These are phyloP conservation scores for Cantharellus anzutake DNA, from an alignment of 768 basidiomycete species.

Conservation along the genomic window DNA sequence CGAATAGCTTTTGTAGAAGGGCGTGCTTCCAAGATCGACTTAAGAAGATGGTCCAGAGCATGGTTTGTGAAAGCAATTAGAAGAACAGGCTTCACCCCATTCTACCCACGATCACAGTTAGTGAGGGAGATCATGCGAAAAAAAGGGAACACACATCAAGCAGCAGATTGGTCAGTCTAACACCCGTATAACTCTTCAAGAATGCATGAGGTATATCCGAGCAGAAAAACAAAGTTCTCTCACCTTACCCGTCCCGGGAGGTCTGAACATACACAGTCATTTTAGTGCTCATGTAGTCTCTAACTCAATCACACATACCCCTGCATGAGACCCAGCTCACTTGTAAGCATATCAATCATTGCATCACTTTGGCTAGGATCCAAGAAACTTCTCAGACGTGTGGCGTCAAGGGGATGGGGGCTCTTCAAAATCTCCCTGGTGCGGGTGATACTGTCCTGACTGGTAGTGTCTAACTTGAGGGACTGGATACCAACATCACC, in stretches of 20 bases:
- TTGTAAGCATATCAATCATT: constrained; percentile 36
- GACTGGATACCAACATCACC: constrained; percentile 21
- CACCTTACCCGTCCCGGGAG: constrained; percentile 67
- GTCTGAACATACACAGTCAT: constrained; percentile 20
- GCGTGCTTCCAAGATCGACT: constrained; percentile 38
- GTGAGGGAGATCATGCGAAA: not conserved
- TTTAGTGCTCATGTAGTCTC: not conserved
- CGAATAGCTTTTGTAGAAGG: constrained; percentile 50
- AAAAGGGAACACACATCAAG: not conserved
- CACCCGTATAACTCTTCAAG: not conserved
- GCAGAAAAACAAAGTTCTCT: not conserved
- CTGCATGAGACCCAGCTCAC: constrained; percentile 50
- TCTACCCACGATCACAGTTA: constrained; percentile 12
- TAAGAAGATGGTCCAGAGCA: constrained; percentile 55
- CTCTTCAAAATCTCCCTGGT: constrained; percentile 28
- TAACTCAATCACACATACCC: constrained; percentile 24
- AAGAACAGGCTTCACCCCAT: constrained; percentile 32
- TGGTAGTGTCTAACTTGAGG: constrained; percentile 21
- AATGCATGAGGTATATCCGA: not conserved
- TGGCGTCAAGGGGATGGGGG: not conserved
- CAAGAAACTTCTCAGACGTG: constrained; percentile 23
- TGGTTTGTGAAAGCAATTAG: constrained; percentile 60
- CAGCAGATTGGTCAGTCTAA: too few species aligned
- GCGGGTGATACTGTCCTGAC: constrained; percentile 25
- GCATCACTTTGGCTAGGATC: constrained; percentile 59